phyloP scores from a whole-genome alignment of 1,284 basidiomycete genomes.

The Thecaphora thlaspeos region DNA sequence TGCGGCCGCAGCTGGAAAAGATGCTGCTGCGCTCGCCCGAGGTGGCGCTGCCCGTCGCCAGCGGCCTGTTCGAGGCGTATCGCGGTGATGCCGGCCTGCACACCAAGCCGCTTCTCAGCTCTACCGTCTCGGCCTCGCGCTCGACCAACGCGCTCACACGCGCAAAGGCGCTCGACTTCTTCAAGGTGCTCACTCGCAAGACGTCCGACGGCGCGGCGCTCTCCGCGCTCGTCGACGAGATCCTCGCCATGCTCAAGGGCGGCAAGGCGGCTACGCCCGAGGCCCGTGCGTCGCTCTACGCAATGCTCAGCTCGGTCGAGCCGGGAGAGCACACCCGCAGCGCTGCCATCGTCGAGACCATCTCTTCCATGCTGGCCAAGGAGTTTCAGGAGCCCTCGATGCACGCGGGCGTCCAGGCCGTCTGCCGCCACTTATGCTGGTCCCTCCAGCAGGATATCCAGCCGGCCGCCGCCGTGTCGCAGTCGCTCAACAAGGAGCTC shows the following conservation, averaged over 20 bases:
- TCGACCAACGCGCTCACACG: conserved; percentile 43
- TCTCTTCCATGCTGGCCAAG: conserved; percentile 40
- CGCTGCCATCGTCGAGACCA: conserved; percentile 20
- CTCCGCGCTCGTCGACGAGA: conserved; percentile 28
- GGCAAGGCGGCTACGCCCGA: conserved; percentile 43
- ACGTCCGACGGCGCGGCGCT: conserved; percentile 20
- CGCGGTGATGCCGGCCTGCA: conserved; percentile 26
- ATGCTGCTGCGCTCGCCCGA: conserved; percentile 55
- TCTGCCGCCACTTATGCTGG: conserved; percentile 31
- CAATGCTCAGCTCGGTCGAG: conserved; percentile 32
- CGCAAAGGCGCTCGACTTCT: conserved; percentile 24
- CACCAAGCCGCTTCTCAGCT: conserved; percentile 26
- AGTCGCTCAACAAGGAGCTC: conserved; percentile 41
- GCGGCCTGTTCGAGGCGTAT: conserved; percentile 28
- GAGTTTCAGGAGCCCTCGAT: conserved; percentile 46
- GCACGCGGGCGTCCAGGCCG: conserved; percentile 31
- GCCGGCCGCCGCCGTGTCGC: conserved; percentile 15
- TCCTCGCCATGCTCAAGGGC: conserved; percentile 36
- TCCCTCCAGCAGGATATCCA: conserved; percentile 16
- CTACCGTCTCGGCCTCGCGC: conserved; percentile 37
- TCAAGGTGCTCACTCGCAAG: conserved; percentile 18
- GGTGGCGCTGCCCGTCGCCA: conserved; percentile 34
- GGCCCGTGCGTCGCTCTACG: conserved; percentile 38
- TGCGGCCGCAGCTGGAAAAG: conserved; percentile 53
- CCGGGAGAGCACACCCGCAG: conserved; percentile 17